phyloP scores from a whole-genome alignment of 352 stramenopile genomes.

The Pythium scleroteichum region DNA sequence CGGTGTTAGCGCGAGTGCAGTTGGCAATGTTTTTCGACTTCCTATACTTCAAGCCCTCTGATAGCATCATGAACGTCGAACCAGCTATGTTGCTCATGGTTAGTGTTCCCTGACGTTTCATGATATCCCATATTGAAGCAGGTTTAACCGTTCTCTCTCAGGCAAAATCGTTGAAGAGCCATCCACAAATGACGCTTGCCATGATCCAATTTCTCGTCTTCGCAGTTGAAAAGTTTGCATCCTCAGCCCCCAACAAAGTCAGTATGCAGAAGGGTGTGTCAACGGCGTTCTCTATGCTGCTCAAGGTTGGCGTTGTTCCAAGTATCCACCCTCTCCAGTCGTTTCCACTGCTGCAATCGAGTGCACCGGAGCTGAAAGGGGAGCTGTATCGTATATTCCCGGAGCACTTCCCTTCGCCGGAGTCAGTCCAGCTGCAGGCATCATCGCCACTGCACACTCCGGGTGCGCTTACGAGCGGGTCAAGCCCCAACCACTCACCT shows the following conservation, averaged over 20 bases:
- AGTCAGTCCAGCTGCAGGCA: conserved; percentile 43
- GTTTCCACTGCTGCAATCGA: conserved; percentile 73
- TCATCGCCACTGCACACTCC: conserved; percentile 25
- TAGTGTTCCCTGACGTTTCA: conserved; percentile 11
- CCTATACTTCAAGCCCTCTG: conserved; percentile 77
- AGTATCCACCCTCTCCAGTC: conserved; percentile 72
- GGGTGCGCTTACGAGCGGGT: conserved; percentile 4
- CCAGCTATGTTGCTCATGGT: conserved; percentile 85
- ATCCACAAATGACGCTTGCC: conserved; percentile 76
- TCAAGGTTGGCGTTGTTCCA: conserved; percentile 75
- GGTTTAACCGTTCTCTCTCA: no score
- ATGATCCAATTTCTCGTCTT: conserved; percentile 89
- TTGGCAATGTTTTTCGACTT: conserved; percentile 90
- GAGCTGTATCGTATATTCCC: conserved; percentile 83
- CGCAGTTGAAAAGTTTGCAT: conserved; percentile 83
- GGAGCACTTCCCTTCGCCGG: conserved; percentile 73
- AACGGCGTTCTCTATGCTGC: conserved; percentile 66
- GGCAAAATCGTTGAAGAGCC: conserved; percentile 86
- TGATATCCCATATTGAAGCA: no score
- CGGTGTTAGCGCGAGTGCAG: conserved; percentile 68
- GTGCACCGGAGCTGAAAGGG: conserved; percentile 62
- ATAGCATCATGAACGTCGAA: conserved; percentile 86
- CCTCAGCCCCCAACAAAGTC: conserved; percentile 66
- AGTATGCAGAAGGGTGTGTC: conserved; percentile 86
- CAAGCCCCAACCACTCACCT: conserved; percentile 47